These are phyloP conservation scores for Phytophthora fragariae DNA, from an alignment of 352 stramenopile species.

Conservation along the genomic window DNA sequence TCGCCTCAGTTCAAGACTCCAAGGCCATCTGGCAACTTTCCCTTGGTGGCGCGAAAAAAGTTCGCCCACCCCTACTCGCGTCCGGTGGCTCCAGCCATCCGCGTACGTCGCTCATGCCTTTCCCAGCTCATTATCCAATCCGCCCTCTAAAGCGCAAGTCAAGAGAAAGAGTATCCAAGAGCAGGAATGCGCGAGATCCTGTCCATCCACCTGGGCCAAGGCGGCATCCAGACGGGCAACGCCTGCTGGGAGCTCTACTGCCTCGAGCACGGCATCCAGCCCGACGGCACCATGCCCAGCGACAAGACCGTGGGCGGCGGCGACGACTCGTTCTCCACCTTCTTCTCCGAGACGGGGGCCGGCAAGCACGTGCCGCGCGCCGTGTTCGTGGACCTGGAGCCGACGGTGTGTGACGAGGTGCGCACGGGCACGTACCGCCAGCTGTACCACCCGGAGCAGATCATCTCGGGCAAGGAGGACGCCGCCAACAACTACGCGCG, in stretches of 20 bases:
- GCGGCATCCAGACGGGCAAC: constrained; percentile 87
- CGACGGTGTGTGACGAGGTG: constrained; percentile 97
- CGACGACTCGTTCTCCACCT: constrained; percentile 73
- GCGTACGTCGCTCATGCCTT: not conserved
- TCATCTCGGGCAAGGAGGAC: constrained; percentile 98
- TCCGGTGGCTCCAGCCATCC: not conserved
- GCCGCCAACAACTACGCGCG: constrained; percentile 93
- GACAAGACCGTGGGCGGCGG: constrained; percentile 55
- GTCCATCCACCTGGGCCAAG: constrained; percentile 96
- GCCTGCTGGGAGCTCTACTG: constrained; percentile 95
- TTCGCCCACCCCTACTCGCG: not conserved
- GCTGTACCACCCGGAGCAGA: constrained; percentile 98
- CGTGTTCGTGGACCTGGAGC: constrained; percentile 98
- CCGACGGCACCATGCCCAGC: constrained; percentile 87
- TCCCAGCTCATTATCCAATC: constrained; percentile 13
- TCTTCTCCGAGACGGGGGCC: constrained; percentile 84
- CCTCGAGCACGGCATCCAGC: constrained; percentile 94
- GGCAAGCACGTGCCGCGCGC: constrained; percentile 66
- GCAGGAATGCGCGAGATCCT: constrained; percentile 93
- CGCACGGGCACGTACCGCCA: constrained; percentile 95
- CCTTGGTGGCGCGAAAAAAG: constrained; percentile 6
- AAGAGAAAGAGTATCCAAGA: not conserved
- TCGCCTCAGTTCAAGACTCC: no score
- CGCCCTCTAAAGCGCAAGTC: constrained; percentile 10
- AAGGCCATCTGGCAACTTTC: not conserved